Conservation (phyloP, 441 rosid genomes). For the Dalechampia spathulata region DNA sequence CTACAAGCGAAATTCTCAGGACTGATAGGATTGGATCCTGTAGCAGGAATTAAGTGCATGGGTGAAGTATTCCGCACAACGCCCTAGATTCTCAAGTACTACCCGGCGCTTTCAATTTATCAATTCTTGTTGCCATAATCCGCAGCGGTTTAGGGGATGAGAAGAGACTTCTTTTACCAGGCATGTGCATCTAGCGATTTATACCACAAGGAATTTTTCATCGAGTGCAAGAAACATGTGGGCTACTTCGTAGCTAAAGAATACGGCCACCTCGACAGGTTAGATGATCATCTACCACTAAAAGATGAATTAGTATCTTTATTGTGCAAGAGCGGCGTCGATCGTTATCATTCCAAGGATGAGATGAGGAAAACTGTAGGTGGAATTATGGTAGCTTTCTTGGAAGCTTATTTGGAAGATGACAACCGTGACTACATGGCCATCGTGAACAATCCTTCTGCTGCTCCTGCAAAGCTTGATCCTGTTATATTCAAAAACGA, state of each 20-base stretch:
- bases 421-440: slow-evolving; percentile 18
- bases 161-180: not conserved
- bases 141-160: slow-evolving; percentile 35
- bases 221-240: slow-evolving; percentile 28
- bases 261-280: slow-evolving; percentile 50
- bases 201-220: slow-evolving; percentile 42
- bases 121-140: slow-evolving; percentile 33
- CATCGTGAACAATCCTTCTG: slow-evolving; percentile 22
- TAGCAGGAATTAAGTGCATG: slow-evolving; percentile 23
- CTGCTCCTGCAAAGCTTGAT: slow-evolving; percentile 33
- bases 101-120: slow-evolving; percentile 27
- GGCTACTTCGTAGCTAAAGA: slow-evolving; percentile 33
- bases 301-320: slow-evolving; percentile 14
- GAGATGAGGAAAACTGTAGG: slow-evolving; percentile 38
- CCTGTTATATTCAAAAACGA: slow-evolving; percentile 9
- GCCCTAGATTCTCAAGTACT: slow-evolving; percentile 30
- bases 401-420: slow-evolving; percentile 24
- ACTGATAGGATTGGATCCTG: slow-evolving; percentile 41
- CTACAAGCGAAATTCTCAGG: slow-evolving; percentile 23
- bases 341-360: slow-evolving; percentile 20
- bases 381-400: slow-evolving; percentile 40
- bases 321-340: slow-evolving; percentile 28
- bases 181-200: slow-evolving; percentile 37
- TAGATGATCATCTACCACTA: slow-evolving; percentile 27
- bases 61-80: not conserved